Percentiles rank a stretch among this genome's conserved stretches.
phyloP scores from a whole-genome alignment of 1,284 basidiomycete genomes.

The Puccinia novopanici region DNA sequence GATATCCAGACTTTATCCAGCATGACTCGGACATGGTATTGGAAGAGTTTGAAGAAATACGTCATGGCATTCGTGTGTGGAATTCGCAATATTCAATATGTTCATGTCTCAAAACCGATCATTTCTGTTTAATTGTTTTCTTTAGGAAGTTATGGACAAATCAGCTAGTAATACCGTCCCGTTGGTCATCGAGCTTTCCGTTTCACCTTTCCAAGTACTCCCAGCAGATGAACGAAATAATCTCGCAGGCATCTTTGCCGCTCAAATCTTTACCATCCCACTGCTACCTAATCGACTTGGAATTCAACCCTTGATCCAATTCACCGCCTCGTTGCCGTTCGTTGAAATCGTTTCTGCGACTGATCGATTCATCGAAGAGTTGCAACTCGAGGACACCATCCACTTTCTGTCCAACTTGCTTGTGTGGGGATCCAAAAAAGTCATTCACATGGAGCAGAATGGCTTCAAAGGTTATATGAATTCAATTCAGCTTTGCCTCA shows the following conservation, averaged over 20 bases:
- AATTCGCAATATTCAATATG: not conserved
- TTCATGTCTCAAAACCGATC: not conserved
- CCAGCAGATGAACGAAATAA: not conserved
- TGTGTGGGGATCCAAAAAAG: conserved; percentile 42
- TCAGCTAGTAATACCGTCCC: not conserved
- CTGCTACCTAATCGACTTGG: conserved; percentile 36
- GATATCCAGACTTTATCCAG: not conserved
- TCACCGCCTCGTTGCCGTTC: conserved; percentile 38
- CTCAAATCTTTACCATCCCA: conserved; percentile 46
- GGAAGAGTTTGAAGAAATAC: conserved; percentile 30
- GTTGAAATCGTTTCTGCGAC: conserved; percentile 12
- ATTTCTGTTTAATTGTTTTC: conserved; percentile 19
- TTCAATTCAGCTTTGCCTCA: conserved; percentile 29
- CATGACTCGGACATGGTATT: conserved; percentile 21
- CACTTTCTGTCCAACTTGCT: conserved; percentile 44
- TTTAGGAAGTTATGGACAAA: conserved; percentile 26
- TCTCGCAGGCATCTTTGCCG: not conserved
- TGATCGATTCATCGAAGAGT: not conserved
- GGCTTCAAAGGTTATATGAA: conserved; percentile 30
- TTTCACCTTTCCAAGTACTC: conserved; percentile 26
- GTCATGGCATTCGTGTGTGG: conserved; percentile 35
- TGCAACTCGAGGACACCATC: conserved; percentile 11
- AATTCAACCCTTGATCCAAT: conserved; percentile 29
- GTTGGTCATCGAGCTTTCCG: conserved; percentile 26
- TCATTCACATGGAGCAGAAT: conserved; percentile 13